phyloP scores from a whole-genome alignment of 164 flowering plant genomes.

The Aristolochia fimbriata region DNA sequence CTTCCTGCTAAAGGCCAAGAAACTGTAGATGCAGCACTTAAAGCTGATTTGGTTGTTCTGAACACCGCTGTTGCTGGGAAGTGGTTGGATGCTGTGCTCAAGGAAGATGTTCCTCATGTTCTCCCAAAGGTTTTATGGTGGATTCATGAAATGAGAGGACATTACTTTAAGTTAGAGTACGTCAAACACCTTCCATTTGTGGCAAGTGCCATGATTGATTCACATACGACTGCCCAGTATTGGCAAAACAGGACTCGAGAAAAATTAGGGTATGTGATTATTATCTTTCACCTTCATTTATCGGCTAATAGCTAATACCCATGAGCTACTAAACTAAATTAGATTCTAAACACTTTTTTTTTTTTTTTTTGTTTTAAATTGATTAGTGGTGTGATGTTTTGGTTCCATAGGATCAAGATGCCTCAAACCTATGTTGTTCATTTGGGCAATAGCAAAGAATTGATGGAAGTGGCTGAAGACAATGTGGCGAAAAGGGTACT shows the following conservation, averaged over 20 bases:
- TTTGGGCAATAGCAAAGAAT: constrained; percentile 93
- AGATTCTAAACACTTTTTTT: neutral
- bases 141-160: constrained; percentile 99
- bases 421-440: constrained; percentile 93
- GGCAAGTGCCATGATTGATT: constrained; percentile 98
- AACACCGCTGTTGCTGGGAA: constrained; percentile 99
- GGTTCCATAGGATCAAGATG: constrained; percentile 63
- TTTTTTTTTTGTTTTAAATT: neutral
- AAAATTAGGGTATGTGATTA: constrained; percentile 49
- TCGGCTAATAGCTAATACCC: neutral
- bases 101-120: constrained; percentile 62
- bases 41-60: constrained; percentile 83
- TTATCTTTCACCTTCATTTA: neutral
- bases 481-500: constrained; percentile 79
- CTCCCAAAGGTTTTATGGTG: constrained; percentile 98
- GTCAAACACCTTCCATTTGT: constrained; percentile 95
- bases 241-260: constrained; percentile 85
- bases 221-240: constrained; percentile 82
- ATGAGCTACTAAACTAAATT: neutral
- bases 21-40: constrained; percentile 70
- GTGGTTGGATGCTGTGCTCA: constrained; percentile 89
- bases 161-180: constrained; percentile 81
- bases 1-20: constrained; percentile 65
- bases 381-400: neutral
- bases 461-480: constrained; percentile 92